Base-by-base conservation (phyloP, 331 rosid species). In the Dryas integrifolia region DNA sequence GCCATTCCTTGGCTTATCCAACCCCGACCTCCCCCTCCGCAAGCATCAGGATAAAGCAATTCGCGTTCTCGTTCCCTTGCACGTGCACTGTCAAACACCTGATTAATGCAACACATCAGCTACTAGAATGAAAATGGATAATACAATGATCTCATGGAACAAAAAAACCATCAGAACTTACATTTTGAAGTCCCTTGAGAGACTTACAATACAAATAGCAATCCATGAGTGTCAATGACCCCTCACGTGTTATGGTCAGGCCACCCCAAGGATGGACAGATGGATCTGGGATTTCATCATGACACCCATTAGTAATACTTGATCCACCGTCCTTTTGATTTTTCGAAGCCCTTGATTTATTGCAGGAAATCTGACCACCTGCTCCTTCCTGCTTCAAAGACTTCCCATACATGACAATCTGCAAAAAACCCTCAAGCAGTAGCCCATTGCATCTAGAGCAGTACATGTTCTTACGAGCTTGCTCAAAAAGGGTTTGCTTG, bases 211-310 rank as follows among this genome's bases (percentile, higher is more conserved):
- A 79, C 88, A 95, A 76, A 82, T 90, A 92, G 87, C 99, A 95
- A 79, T 85, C 86, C 90, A 88, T 73, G 58, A 95, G 96, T 3
- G 99, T 90, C 80, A 95, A 75, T 13, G 91, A 88, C 70, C 97
- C 96, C 41, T 95, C 98, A 58, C 94, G 97, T 0, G 91, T 81
- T 16, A 90, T 87, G 69, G 92, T 88, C 77, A 95, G 79, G 67
- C 98, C 99, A 77, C 99, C 98, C 98, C 99, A 95, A 80, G 99
- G 97, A 85, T 86, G 99, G 72, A 86, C 85, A 66, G 99, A 90
- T 30, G 99, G 98, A 78, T 95, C 98, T 74, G 86, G 96, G 72
- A 85, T 85, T 84, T 90, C 99, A 59, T 92, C 98, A 69, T 76
- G 86, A 78, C 83, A 77, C 67, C 90, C 92, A 76, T 75, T 84